A percentile compares a stretch with the other conserved stretches of the same genome.
Conservation (phyloP, 2,329 filamentous ascomycete genomes). For the Xylariaceae sp. region DNA sequence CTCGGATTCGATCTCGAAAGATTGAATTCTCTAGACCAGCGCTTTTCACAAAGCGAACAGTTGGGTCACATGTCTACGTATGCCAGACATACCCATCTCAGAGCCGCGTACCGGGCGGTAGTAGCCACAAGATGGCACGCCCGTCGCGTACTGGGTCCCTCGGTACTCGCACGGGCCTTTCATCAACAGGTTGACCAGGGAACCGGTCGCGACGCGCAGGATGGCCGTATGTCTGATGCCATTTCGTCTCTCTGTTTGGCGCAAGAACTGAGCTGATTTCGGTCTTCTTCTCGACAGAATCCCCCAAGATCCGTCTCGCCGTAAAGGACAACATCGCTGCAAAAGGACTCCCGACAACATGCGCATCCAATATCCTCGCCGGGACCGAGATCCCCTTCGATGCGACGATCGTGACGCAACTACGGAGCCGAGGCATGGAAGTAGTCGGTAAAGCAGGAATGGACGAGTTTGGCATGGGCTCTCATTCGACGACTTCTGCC, state of each 20-base stretch:
- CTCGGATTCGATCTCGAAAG: neutral
- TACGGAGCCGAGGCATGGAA: slow-evolving; percentile 57
- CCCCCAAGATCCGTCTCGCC: slow-evolving; percentile 39
- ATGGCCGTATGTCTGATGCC: slow-evolving; percentile 1
- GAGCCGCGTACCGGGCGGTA: slow-evolving; percentile 27
- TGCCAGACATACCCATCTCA: slow-evolving; percentile 29
- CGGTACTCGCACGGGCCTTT: slow-evolving; percentile 5
- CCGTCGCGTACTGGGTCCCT: neutral
- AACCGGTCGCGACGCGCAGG: neutral
- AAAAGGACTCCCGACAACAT: slow-evolving; percentile 65
- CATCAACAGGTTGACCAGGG: slow-evolving; percentile 12
- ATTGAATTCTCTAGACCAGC: neutral
- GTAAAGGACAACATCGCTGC: slow-evolving; percentile 78
- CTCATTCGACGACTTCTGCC: slow-evolving; percentile 64
- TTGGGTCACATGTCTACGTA: slow-evolving; percentile 33
- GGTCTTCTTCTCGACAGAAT: neutral
- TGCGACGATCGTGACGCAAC: slow-evolving; percentile 69
- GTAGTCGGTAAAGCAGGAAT: slow-evolving; percentile 81
- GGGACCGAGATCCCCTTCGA: slow-evolving; percentile 71
- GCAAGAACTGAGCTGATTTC: neutral
- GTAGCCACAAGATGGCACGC: slow-evolving; percentile 25
- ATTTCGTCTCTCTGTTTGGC: neutral
- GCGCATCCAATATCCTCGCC: slow-evolving; percentile 70
- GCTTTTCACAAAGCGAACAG: slow-evolving; percentile 4
- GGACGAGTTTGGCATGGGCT: slow-evolving; percentile 96